Evolutionary conservation across 2,329 filamentous ascomycete genomes (phyloP).

Genomic region (Hypoxylon sp.): DNA sequence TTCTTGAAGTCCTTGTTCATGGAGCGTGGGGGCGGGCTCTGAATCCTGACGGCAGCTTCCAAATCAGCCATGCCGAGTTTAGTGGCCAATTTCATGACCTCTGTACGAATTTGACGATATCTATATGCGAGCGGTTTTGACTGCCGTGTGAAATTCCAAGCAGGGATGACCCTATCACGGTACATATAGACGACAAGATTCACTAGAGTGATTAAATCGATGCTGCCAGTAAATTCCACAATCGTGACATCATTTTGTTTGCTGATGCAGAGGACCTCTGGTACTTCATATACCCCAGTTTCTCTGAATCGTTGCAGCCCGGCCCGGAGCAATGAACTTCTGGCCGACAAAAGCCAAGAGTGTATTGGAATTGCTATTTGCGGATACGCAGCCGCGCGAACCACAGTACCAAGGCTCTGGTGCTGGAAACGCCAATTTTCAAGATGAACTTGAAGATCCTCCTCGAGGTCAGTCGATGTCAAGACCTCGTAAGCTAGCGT

Average conservation of each 20-base stretch:
- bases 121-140: slow-evolving; percentile 76
- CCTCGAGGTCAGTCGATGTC: slow-evolving; percentile 75
- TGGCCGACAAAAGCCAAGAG: slow-evolving; percentile 81
- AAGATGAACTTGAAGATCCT: slow-evolving; percentile 70
- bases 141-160: slow-evolving; percentile 85
- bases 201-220: slow-evolving; percentile 84
- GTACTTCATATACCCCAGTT: slow-evolving; percentile 67
- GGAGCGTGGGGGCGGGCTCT: slow-evolving; percentile 74
- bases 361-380: slow-evolving; percentile 84
- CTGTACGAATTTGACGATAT: slow-evolving; percentile 84
- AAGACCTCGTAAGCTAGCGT: slow-evolving; percentile 68
- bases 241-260: slow-evolving; percentile 66
- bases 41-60: slow-evolving; percentile 82
- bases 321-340: slow-evolving; percentile 78
- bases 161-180: slow-evolving; percentile 82
- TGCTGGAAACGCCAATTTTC: slow-evolving; percentile 57
- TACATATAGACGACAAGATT: slow-evolving; percentile 87
- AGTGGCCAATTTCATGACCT: slow-evolving; percentile 88
- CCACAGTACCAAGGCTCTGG: slow-evolving; percentile 60
- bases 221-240: slow-evolving; percentile 74
- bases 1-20: slow-evolving; percentile 78
- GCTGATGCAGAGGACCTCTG: slow-evolving; percentile 73
- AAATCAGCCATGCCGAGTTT: slow-evolving; percentile 78
- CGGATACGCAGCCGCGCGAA: slow-evolving; percentile 73
- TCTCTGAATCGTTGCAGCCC: slow-evolving; percentile 72